Percentiles rank a stretch among this genome's conserved stretches.
Evolutionary conservation across 2,329 filamentous ascomycete genomes (phyloP).

Genomic region (Colletotrichum sp.): DNA sequence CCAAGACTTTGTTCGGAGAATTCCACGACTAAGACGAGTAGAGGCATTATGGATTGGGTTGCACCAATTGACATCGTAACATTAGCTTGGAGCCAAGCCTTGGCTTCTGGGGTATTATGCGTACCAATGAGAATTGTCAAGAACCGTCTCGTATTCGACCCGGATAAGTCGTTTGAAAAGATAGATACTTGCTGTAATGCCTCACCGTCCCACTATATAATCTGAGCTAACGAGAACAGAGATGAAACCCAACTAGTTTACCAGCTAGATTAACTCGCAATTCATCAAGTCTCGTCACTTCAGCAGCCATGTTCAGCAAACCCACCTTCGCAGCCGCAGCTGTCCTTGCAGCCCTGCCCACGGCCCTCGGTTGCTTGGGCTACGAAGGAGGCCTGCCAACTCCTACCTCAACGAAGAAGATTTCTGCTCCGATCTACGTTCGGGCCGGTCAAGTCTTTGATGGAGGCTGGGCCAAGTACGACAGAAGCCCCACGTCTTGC

Average conservation of each 20-base stretch:
- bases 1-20: neutral
- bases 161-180: fast-evolving
- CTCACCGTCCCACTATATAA: neutral
- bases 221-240: neutral
- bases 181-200: fast-evolving
- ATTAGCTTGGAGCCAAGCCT: neutral
- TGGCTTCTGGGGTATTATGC: neutral
- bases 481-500: constrained; percentile 40
- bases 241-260: fast-evolving
- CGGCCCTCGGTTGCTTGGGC: constrained; percentile 28
- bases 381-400: constrained; percentile 33
- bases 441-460: constrained; percentile 31
- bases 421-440: constrained; percentile 33
- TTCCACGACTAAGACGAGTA: neutral
- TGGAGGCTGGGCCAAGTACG: constrained; percentile 34
- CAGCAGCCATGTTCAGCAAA: neutral
- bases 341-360: neutral
- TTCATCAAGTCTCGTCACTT: neutral
- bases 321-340: neutral
- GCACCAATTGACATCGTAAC: neutral
- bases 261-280: neutral
- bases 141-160: neutral
- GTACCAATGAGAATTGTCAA: neutral
- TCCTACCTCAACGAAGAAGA: constrained; percentile 29
- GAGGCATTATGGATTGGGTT: neutral